Conservation (phyloP, 441 rosid genomes). For the Theobroma grandiflorum region DNA sequence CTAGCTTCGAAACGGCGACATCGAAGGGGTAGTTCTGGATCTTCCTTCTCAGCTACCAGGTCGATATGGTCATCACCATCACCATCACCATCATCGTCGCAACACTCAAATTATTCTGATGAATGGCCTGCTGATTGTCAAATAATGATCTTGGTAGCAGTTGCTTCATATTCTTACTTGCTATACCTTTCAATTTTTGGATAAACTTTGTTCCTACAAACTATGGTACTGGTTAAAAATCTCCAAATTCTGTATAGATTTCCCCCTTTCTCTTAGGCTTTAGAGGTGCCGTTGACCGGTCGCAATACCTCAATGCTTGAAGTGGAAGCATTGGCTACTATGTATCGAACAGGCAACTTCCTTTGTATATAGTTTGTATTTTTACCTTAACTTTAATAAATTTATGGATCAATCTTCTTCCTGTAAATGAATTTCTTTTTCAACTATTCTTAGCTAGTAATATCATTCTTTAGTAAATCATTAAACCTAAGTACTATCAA, state of each 20-base stretch:
- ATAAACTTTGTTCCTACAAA: background rate
- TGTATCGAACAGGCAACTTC: background rate
- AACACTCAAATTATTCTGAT: background rate
- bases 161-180: constrained; percentile 13
- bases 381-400: background rate
- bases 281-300: background rate
- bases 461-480: background rate
- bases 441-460: background rate
- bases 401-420: background rate
- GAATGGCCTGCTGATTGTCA: constrained; percentile 6
- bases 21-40: background rate
- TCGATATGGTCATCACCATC: background rate
- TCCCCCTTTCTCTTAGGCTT: background rate
- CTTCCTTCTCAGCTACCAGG: background rate
- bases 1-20: background rate
- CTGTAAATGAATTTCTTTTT: background rate
- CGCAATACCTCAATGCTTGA: background rate
- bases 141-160: constrained; percentile 11
- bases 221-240: no score
- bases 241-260: background rate
- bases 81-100: background rate
- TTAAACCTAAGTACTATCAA: background rate
- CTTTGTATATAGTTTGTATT: background rate
- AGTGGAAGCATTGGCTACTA: background rate
- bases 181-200: constrained; percentile 20